phyloP scores from a whole-genome alignment of 306 rosid genomes.

The Dicorynia guianensis region DNA sequence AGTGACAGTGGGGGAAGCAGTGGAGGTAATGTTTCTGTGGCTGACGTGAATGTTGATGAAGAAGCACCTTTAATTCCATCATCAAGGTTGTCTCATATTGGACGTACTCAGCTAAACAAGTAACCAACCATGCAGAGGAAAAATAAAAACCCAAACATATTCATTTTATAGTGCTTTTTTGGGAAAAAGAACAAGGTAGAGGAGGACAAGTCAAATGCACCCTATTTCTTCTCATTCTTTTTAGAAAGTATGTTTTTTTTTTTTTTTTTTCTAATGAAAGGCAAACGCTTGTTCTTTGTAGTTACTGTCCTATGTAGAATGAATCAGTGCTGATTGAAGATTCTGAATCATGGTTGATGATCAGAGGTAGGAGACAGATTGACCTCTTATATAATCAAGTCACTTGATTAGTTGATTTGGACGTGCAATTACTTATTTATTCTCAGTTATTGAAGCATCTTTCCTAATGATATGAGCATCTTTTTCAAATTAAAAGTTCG shows the following conservation, averaged over 20 bases:
- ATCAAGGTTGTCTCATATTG: constrained; percentile 79
- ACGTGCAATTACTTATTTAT: constrained; percentile 6
- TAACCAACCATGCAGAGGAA: constrained; percentile 55
- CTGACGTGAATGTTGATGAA: constrained; percentile 59
- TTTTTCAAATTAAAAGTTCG: background rate
- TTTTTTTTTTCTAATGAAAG: constrained; percentile 36
- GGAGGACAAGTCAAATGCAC: constrained; percentile 39
- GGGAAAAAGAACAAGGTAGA: constrained; percentile 26
- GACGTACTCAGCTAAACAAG: constrained; percentile 55
- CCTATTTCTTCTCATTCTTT: constrained; percentile 54
- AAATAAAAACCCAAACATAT: constrained; percentile 30
- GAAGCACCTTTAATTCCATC: constrained; percentile 80
- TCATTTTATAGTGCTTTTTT: background rate
- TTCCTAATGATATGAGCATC: background rate
- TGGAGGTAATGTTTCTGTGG: constrained; percentile 55
- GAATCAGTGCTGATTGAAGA: constrained; percentile 29
- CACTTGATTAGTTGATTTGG: constrained; percentile 28
- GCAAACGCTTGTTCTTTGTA: constrained; percentile 42
- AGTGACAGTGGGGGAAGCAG: constrained; percentile 43
- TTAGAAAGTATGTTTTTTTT: constrained; percentile 28
- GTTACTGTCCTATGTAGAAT: constrained; percentile 41
- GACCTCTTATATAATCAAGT: constrained; percentile 30
- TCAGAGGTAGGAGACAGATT: constrained; percentile 14
- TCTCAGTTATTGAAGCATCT: background rate
- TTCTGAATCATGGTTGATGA: constrained; percentile 26